Conservation (phyloP, 2,329 filamentous ascomycete genomes). For the Nothopassalora personata region DNA sequence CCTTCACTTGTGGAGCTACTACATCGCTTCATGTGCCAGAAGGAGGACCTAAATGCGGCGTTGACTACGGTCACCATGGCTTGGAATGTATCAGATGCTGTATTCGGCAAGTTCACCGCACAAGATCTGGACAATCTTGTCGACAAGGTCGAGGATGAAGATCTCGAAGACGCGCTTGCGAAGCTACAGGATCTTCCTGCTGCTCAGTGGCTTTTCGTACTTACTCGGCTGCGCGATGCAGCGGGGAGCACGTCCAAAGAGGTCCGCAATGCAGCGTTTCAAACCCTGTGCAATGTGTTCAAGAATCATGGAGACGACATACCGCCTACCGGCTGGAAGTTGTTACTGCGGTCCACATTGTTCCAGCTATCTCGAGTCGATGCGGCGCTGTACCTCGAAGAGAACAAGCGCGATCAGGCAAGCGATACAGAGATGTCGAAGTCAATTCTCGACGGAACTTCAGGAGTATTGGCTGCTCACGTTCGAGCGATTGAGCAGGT, state of each 20-base stretch:
- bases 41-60: slow-evolving; percentile 90
- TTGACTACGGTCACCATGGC: slow-evolving; percentile 94
- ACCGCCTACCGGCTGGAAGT: slow-evolving; percentile 71
- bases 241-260: slow-evolving; percentile 68
- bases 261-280: slow-evolving; percentile 79
- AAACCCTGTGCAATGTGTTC: slow-evolving; percentile 85
- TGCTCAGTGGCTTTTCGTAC: slow-evolving; percentile 71
- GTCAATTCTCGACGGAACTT: slow-evolving; percentile 67
- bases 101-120: slow-evolving; percentile 50
- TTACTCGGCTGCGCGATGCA: slow-evolving; percentile 65
- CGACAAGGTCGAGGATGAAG: slow-evolving; percentile 15
- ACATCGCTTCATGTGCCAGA: slow-evolving; percentile 81
- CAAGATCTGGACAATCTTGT: slow-evolving; percentile 31
- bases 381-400: slow-evolving; percentile 14
- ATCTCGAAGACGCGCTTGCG: slow-evolving; percentile 19
- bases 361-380: slow-evolving; percentile 64
- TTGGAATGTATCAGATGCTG: slow-evolving; percentile 88
- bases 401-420: background rate
- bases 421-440: slow-evolving; percentile 58
- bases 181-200: slow-evolving; percentile 30
- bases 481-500: slow-evolving; percentile 65
- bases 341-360: slow-evolving; percentile 74
- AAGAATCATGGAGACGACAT: slow-evolving; percentile 83
- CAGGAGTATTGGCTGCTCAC: slow-evolving; percentile 68
- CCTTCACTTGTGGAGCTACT: slow-evolving; percentile 81